These are phyloP conservation scores for Diaporthe caulivora DNA, from an alignment of 2,329 filamentous ascomycete genomes.

Conservation along the genomic window DNA sequence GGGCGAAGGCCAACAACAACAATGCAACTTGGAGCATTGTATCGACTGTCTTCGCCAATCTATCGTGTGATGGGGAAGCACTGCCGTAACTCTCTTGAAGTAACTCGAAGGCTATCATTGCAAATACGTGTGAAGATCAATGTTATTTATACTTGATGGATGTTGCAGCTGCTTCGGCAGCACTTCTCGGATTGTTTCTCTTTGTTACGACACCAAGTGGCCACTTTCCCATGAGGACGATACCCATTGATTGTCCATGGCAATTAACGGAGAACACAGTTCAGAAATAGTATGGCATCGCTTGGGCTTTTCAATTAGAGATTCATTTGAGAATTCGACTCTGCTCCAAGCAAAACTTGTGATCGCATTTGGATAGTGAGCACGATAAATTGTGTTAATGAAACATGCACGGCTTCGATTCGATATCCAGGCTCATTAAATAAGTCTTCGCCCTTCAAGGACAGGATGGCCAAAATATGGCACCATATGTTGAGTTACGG, in stretches of 20 bases:
- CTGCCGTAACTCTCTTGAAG: neutral
- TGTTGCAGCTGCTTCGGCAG: neutral
- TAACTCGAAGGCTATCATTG: neutral
- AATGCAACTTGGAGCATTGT: slow-evolving; percentile 3
- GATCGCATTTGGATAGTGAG: too few relatives aligned
- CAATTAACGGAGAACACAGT: neutral
- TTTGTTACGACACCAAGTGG: neutral
- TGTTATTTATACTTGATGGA: neutral
- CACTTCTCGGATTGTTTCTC: neutral
- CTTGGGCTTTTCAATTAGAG: too few relatives aligned
- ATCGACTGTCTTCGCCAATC: neutral
- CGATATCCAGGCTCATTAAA: too few relatives aligned
- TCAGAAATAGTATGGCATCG: too few relatives aligned
- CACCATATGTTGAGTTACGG: too few relatives aligned
- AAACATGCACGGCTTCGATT: too few relatives aligned
- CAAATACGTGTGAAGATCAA: slow-evolving; percentile 1
- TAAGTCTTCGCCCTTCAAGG: too few relatives aligned
- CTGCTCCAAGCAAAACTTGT: too few relatives aligned
- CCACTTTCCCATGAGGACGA: neutral
- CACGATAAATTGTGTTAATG: too few relatives aligned
- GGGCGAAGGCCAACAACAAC: too few relatives aligned
- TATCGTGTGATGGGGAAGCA: slow-evolving; percentile 4
- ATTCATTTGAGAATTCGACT: too few relatives aligned
- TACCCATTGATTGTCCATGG: neutral
- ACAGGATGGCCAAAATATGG: too few relatives aligned